Evolutionary conservation across 2,329 filamentous ascomycete species (phyloP).

Genomic region (Tolypocladium ovalisporum): DNA sequence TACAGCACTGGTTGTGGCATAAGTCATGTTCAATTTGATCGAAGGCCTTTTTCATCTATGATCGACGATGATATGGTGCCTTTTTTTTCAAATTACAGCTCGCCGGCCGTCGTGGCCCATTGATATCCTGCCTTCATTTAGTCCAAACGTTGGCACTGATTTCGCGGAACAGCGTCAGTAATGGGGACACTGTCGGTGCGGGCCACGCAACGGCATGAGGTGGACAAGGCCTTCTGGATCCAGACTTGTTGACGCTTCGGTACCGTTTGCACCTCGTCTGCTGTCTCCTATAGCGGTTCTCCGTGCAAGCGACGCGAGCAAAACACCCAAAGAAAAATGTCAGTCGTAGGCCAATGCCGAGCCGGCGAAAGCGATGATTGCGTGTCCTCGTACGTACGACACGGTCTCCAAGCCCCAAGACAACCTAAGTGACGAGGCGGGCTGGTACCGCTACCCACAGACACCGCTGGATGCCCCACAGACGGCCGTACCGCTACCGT

Average conservation of each 20-base stretch:
- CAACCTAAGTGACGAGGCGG: neutral
- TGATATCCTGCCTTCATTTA: too few species aligned
- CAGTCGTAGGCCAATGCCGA: neutral
- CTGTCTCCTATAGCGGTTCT: neutral
- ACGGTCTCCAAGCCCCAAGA: too few species aligned
- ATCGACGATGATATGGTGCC: too few species aligned
- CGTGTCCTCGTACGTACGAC: neutral
- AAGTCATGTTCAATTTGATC: too few species aligned
- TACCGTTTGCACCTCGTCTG: neutral
- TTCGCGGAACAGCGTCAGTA: neutral
- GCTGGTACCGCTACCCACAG: neutral
- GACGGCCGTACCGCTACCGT: neutral
- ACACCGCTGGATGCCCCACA: neutral
- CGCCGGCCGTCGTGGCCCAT: too few species aligned
- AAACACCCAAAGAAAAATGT: neutral
- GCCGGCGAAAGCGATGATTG: neutral
- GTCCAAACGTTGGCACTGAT: too few species aligned
- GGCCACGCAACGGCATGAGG: too few species aligned
- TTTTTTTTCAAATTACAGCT: too few species aligned
- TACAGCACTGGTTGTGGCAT: too few species aligned
- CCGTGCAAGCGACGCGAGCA: neutral
- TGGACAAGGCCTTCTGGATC: neutral
- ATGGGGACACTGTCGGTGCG: neutral
- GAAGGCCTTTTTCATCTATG: too few species aligned
- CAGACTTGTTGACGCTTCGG: neutral